A percentile compares a stretch with the other conserved stretches of the same genome.
These are phyloP conservation scores for Cryptosporidium ubiquitum DNA, from an alignment of 169 alveolate genomes.

Conservation along the genomic window DNA sequence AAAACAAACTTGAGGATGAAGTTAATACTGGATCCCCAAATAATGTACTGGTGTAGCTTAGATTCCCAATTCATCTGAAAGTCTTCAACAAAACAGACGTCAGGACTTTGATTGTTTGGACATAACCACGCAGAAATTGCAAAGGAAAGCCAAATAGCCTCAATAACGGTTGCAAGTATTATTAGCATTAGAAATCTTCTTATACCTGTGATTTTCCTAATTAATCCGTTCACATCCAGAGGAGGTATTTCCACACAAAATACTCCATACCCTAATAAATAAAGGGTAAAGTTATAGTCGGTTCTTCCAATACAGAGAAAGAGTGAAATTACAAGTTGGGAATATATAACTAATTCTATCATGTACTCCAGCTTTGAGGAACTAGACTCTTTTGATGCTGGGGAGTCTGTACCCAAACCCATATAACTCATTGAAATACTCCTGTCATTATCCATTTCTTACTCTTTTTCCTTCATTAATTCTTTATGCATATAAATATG, in stretches of 20 bases:
- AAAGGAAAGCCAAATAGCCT: constrained; percentile 59
- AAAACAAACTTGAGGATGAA: constrained; percentile 34
- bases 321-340: constrained; percentile 55
- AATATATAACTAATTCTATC: constrained; percentile 36
- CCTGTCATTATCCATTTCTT: constrained; percentile 63
- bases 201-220: constrained; percentile 68
- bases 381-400: not conserved
- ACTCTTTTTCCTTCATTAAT: not conserved
- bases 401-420: constrained; percentile 11
- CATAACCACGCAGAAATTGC: constrained; percentile 63
- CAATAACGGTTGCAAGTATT: constrained; percentile 34
- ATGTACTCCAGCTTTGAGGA: constrained; percentile 13
- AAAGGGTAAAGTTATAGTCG: constrained; percentile 54
- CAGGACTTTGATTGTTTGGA: constrained; percentile 53
- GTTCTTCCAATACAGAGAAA: constrained; percentile 60
- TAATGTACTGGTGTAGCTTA: constrained; percentile 25
- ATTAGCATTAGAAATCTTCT: constrained; percentile 45
- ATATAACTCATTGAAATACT: constrained; percentile 1
- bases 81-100: constrained; percentile 70
- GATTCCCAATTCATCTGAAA: constrained; percentile 74
- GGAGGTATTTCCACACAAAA: constrained; percentile 69
- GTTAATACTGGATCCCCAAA: constrained; percentile 68
- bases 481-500: not conserved
- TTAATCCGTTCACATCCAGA: constrained; percentile 48
- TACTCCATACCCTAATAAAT: constrained; percentile 46